Percentiles rank a stretch among this genome's conserved stretches.
Conservation (phyloP, 2,329 filamentous ascomycete species). For the Hypoxylon sp. region DNA sequence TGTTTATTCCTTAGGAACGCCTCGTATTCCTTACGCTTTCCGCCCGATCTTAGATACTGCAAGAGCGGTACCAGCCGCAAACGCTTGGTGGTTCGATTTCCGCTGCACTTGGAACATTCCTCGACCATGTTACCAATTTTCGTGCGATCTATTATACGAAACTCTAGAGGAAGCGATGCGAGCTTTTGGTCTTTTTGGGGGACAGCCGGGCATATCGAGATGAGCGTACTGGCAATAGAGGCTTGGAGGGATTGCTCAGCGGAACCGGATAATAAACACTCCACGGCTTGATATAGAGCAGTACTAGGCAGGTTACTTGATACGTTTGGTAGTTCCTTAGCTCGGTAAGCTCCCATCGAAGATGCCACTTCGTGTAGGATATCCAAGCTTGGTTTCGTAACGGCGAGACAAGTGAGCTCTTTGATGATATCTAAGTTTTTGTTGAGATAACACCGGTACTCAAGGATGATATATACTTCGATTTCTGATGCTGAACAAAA, state of each 20-base stretch:
- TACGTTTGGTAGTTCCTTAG: too few species aligned
- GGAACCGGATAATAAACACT: background rate
- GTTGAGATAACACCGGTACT: too few species aligned
- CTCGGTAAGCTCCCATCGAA: too few species aligned
- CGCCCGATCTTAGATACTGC: background rate
- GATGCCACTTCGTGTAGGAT: too few species aligned
- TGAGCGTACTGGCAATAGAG: background rate
- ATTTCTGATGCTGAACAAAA: too few species aligned
- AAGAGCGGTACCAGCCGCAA: background rate
- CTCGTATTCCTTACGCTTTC: background rate
- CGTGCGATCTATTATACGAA: background rate
- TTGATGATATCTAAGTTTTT: too few species aligned
- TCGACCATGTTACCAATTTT: background rate
- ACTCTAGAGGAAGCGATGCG: background rate
- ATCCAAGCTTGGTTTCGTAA: too few species aligned
- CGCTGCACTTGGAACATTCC: background rate
- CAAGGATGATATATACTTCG: too few species aligned
- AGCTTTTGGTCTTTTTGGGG: background rate
- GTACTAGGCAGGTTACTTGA: too few species aligned
- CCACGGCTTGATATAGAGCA: too few species aligned
- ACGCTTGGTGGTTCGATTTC: background rate
- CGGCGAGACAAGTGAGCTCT: too few species aligned
- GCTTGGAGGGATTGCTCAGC: background rate
- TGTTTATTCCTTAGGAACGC: background rate
- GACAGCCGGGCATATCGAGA: background rate